Evolutionary conservation across 805 yeast genomes (phyloP), one percentile per base, ranked within the genome.

Genomic region (Barnettozyma salicaria): DNA sequence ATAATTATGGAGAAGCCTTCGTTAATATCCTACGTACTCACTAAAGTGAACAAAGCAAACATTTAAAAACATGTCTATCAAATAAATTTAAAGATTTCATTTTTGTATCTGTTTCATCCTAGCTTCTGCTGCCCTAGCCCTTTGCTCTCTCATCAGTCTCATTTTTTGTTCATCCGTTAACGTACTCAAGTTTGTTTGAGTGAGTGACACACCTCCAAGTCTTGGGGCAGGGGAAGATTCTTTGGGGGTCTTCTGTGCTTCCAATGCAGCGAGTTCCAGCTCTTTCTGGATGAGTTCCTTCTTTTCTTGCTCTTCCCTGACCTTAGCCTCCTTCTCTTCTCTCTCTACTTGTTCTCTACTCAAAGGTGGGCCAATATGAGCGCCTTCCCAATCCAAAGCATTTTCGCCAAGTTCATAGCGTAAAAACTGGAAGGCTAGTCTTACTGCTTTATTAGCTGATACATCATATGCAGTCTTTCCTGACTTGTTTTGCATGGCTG

Each of bases 71-170:
- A 36, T 14, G 18, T 5, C 16, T 23, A n/a, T 23, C 17, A 21
- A 13, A 27, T 14, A 19, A 25, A 25, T 32, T 21, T 22, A 19
- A 11, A 16, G 7, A 18, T 24, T n/a, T 30, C 27, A 37, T 24
- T 42, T 28, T 48, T 41, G 56, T 26, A 48, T 34, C 44, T 41
- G 50, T 60, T 37, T 68, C 51, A 85, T 50, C 48, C 98, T 69
- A 1, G 90, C 95, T 57, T 92, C 97, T 0, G 95, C 97, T 1
- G 98, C 98, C 38, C 97, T 72, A 1, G 97, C 97, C 37, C 97
- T 69, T 53, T 89, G 89, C 52, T 92, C 98, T 42, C 98, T 74
- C 83, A 89, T 88, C 16, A 92, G 62, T 50, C 79, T 72, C 70
- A 71, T 68, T 50, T 76, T 72, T 46, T 89, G 96, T 19, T 78